These are phyloP conservation scores for Suillus sp. DNA, from an alignment of 768 basidiomycete genomes.

Conservation along the genomic window DNA sequence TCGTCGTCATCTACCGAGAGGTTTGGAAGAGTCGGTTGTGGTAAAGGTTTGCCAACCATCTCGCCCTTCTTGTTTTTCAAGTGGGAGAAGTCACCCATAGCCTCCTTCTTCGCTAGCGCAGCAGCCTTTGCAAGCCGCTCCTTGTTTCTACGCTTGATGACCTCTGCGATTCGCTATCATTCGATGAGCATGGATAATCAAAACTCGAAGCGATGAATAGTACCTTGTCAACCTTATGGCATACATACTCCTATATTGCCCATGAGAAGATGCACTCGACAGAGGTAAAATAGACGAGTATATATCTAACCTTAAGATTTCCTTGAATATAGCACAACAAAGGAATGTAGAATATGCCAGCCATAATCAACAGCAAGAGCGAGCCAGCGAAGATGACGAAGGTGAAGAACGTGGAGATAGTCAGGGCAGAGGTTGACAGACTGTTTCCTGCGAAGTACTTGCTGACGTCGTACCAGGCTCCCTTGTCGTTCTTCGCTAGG, in stretches of 20 bases:
- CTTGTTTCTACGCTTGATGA: constrained; percentile 90
- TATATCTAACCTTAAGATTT: constrained; percentile 78
- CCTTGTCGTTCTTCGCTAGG: constrained; percentile 51
- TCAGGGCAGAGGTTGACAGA: constrained; percentile 79
- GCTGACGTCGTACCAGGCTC: constrained; percentile 65
- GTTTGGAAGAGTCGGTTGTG: constrained; percentile 94
- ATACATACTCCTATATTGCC: constrained; percentile 82
- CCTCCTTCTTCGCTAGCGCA: constrained; percentile 87
- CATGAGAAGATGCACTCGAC: constrained; percentile 14
- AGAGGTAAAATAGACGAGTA: constrained; percentile 2
- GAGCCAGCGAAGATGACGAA: constrained; percentile 86
- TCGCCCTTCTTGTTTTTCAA: constrained; percentile 93
- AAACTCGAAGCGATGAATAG: constrained; percentile 12
- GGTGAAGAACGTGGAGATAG: constrained; percentile 89
- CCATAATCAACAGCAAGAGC: constrained; percentile 76
- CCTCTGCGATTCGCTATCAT: constrained; percentile 81
- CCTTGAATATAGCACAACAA: constrained; percentile 94
- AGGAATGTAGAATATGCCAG: constrained; percentile 91
- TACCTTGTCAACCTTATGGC: constrained; percentile 98
- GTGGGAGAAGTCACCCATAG: constrained; percentile 86
- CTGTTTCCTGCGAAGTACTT: constrained; percentile 82
- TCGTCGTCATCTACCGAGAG: constrained; percentile 83
- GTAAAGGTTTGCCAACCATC: constrained; percentile 73
- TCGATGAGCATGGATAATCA: constrained; percentile 17
- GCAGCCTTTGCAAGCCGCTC: constrained; percentile 82